These are phyloP conservation scores for Cenchrus americanus DNA, from an alignment of 176 grass and related monocot species.

Conservation along the genomic window DNA sequence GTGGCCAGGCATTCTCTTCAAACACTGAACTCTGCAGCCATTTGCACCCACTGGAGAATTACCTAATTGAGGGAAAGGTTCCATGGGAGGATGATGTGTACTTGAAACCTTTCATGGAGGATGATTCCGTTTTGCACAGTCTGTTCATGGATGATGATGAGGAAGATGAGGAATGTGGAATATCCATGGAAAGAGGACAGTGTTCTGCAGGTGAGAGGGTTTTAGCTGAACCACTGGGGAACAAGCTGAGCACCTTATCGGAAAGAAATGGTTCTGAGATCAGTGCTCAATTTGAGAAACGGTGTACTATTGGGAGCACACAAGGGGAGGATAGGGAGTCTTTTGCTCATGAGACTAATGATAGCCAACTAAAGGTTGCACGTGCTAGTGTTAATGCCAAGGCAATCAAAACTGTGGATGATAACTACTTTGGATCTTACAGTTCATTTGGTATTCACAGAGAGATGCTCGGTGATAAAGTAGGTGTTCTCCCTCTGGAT, in stretches of 20 bases:
- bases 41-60: conserved; percentile 43
- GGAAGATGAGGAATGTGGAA: conserved; percentile 47
- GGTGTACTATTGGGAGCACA: conserved; percentile 25
- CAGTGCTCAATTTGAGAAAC: conserved; percentile 39
- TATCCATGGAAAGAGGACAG: conserved; percentile 47
- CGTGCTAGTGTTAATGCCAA: conserved; percentile 56
- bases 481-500: conserved; percentile 37
- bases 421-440: conserved; percentile 88
- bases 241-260: background rate
- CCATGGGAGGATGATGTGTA: conserved; percentile 73
- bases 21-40: conserved; percentile 49
- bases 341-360: conserved; percentile 44
- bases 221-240: conserved; percentile 22
- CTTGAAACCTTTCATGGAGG: conserved; percentile 84
- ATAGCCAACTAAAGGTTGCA: conserved; percentile 61
- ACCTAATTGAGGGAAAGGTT: conserved; percentile 43
- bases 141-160: conserved; percentile 63
- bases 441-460: conserved; percentile 93
- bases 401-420: conserved; percentile 79
- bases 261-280: conserved; percentile 35
- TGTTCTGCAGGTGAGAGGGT: conserved; percentile 23
- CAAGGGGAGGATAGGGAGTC: background rate
- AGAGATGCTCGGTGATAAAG: conserved; percentile 97
- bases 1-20: conserved; percentile 47
- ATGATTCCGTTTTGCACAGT: conserved; percentile 84